Evolutionary conservation across 73 alveolate species (phyloP).

Genomic region (Paramecium caudatum): DNA sequence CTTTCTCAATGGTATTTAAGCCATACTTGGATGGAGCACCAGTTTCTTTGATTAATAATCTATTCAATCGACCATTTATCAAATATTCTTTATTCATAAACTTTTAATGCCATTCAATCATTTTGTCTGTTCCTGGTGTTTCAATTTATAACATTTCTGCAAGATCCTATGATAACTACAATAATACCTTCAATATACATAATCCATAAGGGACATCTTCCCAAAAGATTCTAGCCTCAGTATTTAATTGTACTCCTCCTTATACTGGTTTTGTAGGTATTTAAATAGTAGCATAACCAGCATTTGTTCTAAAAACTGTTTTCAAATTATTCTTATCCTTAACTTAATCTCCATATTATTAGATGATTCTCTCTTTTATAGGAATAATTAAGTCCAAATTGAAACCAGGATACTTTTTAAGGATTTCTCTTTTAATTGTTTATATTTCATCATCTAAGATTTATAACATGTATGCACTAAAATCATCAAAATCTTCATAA

Average conservation of each 20-base stretch:
- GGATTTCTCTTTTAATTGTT: slow-evolving; percentile 78
- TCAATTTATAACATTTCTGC: slow-evolving; percentile 82
- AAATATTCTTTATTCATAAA: slow-evolving; percentile 82
- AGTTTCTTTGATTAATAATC: slow-evolving; percentile 74
- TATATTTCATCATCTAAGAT: slow-evolving; percentile 86
- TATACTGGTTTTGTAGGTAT: slow-evolving; percentile 78
- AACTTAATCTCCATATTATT: slow-evolving; percentile 82
- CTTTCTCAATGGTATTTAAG: slow-evolving; percentile 76
- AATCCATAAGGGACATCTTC: slow-evolving; percentile 90
- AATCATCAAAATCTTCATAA: slow-evolving; percentile 87
- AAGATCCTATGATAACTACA: neutral
- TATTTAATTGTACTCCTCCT: slow-evolving; percentile 81
- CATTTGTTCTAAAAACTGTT: slow-evolving; percentile 84
- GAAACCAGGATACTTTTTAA: slow-evolving; percentile 78
- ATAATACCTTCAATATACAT: slow-evolving; percentile 73
- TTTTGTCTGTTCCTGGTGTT: slow-evolving; percentile 80
- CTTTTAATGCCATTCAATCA: slow-evolving; percentile 82
- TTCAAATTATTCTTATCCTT: slow-evolving; percentile 78
- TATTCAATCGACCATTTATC: slow-evolving; percentile 73
- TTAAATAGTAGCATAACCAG: slow-evolving; percentile 83
- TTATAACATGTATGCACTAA: slow-evolving; percentile 82
- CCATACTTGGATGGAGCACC: slow-evolving; percentile 89
- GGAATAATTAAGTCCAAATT: slow-evolving; percentile 82
- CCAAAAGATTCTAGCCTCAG: slow-evolving; percentile 85
- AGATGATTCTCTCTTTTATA: slow-evolving; percentile 81